phyloP scores from a whole-genome alignment of 2,329 filamentous ascomycete genomes.

The Zasmidium citrigriseum region DNA sequence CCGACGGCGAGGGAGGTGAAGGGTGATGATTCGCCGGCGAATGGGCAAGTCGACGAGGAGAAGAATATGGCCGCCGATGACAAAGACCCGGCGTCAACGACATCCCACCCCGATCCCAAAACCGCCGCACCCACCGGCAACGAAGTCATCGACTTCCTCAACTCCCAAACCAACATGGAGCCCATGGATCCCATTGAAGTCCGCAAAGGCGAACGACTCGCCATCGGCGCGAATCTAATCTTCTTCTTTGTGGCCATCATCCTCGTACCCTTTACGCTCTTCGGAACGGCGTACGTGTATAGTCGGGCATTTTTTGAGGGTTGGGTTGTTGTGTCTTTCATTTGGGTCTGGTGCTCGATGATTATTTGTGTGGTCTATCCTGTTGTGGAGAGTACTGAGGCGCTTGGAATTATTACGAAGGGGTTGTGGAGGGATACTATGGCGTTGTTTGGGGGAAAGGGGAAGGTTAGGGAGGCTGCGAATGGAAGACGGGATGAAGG shows the following conservation, averaged over 20 bases:
- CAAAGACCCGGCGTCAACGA: background rate
- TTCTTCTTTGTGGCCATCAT: slow-evolving; percentile 45
- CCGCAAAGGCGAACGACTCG: slow-evolving; percentile 40
- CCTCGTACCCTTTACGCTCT: slow-evolving; percentile 36
- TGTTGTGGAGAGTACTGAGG: slow-evolving; percentile 43
- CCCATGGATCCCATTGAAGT: slow-evolving; percentile 44
- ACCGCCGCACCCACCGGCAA: slow-evolving; percentile 38
- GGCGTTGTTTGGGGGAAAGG: background rate
- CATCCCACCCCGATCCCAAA: slow-evolving; percentile 17
- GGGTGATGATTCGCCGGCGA: background rate
- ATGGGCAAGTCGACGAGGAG: slow-evolving; percentile 7
- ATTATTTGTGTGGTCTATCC: slow-evolving; percentile 45
- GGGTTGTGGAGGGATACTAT: slow-evolving; percentile 18
- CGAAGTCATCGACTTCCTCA: slow-evolving; percentile 46
- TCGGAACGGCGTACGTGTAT: slow-evolving; percentile 45
- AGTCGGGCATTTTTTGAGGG: slow-evolving; percentile 43
- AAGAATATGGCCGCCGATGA: slow-evolving; percentile 2
- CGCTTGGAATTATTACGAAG: slow-evolving; percentile 28
- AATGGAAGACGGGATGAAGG: background rate
- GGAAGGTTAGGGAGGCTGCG: background rate
- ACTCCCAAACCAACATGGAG: slow-evolving; percentile 39
- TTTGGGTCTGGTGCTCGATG: slow-evolving; percentile 45
- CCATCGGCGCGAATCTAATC: slow-evolving; percentile 39
- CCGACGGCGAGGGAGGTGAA: background rate
- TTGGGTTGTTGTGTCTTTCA: slow-evolving; percentile 43